Conservation (phyloP, 805 yeast genomes). For the Saccharomycodes ludwigii region DNA sequence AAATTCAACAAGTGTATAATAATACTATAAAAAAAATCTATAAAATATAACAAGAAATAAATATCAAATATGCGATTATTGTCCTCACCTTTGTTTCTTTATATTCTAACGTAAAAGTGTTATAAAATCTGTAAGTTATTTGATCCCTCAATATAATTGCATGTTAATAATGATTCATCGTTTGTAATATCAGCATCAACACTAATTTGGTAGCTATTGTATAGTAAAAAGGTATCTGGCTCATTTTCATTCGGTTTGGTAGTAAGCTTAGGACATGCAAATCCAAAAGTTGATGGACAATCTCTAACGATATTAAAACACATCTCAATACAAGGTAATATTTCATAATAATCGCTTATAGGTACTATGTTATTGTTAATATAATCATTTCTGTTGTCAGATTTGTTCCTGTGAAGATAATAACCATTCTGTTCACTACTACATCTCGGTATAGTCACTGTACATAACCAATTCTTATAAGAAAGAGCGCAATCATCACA, state of each 20-base stretch:
- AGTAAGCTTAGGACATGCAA: conserved; percentile 70
- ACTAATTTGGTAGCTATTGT: too few species aligned
- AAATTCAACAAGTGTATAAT: neutral
- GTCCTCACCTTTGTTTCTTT: too few species aligned
- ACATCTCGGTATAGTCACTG: conserved; percentile 82
- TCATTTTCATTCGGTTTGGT: too few species aligned
- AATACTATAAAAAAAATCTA: neutral
- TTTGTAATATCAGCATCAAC: too few species aligned
- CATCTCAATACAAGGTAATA: conserved; percentile 74
- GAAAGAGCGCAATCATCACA: conserved; percentile 63
- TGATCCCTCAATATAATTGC: too few species aligned
- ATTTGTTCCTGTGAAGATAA: conserved; percentile 33
- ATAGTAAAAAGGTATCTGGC: too few species aligned
- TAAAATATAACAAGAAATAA: too few species aligned
- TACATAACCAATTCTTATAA: conserved; percentile 81
- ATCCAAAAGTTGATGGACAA: conserved; percentile 71
- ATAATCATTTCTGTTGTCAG: conserved; percentile 46
- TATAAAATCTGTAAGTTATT: too few species aligned
- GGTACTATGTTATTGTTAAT: conserved; percentile 46
- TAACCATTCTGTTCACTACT: conserved; percentile 36
- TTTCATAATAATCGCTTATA: conserved; percentile 51
- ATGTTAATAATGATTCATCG: too few species aligned
- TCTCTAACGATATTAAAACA: conserved; percentile 70
- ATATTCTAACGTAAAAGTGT: too few species aligned
- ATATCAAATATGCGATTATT: too few species aligned